Base-by-base conservation (phyloP, 371 early-diverging fungal genomes). In the Massospora cicadina region DNA sequence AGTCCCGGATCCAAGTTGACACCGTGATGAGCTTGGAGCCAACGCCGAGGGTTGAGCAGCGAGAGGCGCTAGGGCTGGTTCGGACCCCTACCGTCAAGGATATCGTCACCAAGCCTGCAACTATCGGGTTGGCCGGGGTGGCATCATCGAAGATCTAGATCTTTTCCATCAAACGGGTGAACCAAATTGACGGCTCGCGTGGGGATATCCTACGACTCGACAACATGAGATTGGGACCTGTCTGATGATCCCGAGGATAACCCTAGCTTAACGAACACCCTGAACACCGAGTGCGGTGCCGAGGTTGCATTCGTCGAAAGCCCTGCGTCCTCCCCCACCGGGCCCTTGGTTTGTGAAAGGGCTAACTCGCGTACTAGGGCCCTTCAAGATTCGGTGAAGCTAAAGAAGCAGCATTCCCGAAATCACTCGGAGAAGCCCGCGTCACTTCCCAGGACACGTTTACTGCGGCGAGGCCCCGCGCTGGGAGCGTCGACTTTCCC, bases 71-170 rank as follows among this genome's bases (percentile, higher is more conserved):
- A 25, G 43, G 23, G 10, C 1, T 26, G 7, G 62, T 43, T 7
- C 2, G 13, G 23, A 54, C 53, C 5, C 62, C 62, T 3, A 62
- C 62, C 17, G 62, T 43, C 43, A 43, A 62, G 26, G 62, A 62
- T 33, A 1, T 33, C 21, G 32, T 62, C 13, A 31, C 7, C 12
- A 62, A 62, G 30, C 62, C 62, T 5, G 7, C 17, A 62, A 62
- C 1, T 62, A 62, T 26, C 62, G 62, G 25, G 33, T 62, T 17
- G 62, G 62, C 23, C 31, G 43, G 43, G 62, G 62, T 3, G 62
- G 62, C 2, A 33, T 62, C 0, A 33, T 62, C 7, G 62, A 62
- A 30, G 62, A 62, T 62, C 43, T 62, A 33, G 62, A 62, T 60
- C 43, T 33, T 62, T 13, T 62, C 62, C 2, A 62, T 62, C 17